Evolutionary conservation across 306 rosid species (phyloP), one percentile per base, ranked within the genome.

Genomic region (Oxytropis ochrocephala): DNA sequence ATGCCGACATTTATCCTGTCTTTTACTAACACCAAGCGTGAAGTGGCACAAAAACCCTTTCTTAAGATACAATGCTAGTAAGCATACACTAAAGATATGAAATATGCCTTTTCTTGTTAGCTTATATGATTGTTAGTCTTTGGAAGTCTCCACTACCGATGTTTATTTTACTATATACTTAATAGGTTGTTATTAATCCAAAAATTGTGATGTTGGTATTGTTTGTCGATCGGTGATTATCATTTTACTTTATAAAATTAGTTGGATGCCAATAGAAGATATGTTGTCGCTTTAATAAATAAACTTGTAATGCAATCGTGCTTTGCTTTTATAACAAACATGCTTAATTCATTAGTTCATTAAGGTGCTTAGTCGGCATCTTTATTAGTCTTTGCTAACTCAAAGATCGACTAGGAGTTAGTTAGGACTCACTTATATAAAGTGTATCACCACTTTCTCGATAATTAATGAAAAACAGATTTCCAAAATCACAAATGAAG

Each of bases 11-110:
- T 44, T 44, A 35, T 32, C 16, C 48, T 24, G 43, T 44, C n/a
- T n/a, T 44, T 18, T 74, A 2, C 21, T 59, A 27, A 44, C 35
- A 19, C 21, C 35, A 66, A 47, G 60, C 46, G 18, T 18, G n/a
- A 19, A 35, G 51, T 44, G 29, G 11, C 44, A 29, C 41, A 65
- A 35, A 36, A 65, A 70, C 29, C 55, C 17, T 16, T 6, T 17
- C 43, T 24, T 64, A 53, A n/a, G 19, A 55, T 65, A 36, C 65
- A 63, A 52, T 49, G 39, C 43, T 48, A 71, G n/a, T 46, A 67
- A 51, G 27, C 49, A 18, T 8, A 7, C 17, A 49, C 29, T 49
- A 7, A 27, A 49, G 24, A 49, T 11, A 53, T 53, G 29, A 53
- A 53, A 52, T 52, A 14, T 10, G 35, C 27, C 56, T 29, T n/a